Base-by-base conservation (phyloP, 2,329 filamentous ascomycete species). In the Trichoderma oligosporum region DNA sequence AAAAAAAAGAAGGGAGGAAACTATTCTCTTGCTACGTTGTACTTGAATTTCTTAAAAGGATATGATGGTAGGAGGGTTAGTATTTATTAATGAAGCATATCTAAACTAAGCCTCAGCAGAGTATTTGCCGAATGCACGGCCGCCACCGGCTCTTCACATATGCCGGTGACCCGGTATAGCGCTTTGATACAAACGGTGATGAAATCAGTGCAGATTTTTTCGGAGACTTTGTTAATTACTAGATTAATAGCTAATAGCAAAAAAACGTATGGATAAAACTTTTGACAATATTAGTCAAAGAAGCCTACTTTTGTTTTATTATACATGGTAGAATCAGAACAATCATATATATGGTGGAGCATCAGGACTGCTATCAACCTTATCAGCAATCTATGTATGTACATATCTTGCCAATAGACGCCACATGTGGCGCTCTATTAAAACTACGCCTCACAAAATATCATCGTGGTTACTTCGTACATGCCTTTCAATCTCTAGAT, bases 381-480 rank as follows among this genome's bases (percentile, higher is more conserved):
- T 52, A 52, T 53, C 49, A 22, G 4, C 22, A 6, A 51, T 18
- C 35, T 11, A 38, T 18, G 18, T 7, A n/a, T 11, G 12, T 16
- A 33, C 14, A 22, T 38, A 45, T 22, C 39, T 27, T 22, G n/a
- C 27, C 18, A 12, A 24, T 41, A 9, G 12, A 7, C 48, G 48
- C 51, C 51, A 55, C 51, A 38, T 46, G 51, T 55, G 51, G 51
- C 51, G 51, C 42, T 6, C 9, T 16, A 14, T 22, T 14, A 41
- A 54, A 55, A 22, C 7, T 55, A 29, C 41, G 51, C 41, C 51
- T 55, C 51, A 55, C 51, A 20, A 24, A 27, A 41, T 12, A 4
- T 4, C 31, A n/a, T 29, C 51, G 25, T 46, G 16, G 24, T 45
- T 36, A 22, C n/a, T 12, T 5, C 2, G 36, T 36, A 18, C 8